Evolutionary conservation across 2,329 filamentous ascomycete genomes (phyloP), one percentile per base, ranked within the genome.

Genomic region (Fusarium graminum): DNA sequence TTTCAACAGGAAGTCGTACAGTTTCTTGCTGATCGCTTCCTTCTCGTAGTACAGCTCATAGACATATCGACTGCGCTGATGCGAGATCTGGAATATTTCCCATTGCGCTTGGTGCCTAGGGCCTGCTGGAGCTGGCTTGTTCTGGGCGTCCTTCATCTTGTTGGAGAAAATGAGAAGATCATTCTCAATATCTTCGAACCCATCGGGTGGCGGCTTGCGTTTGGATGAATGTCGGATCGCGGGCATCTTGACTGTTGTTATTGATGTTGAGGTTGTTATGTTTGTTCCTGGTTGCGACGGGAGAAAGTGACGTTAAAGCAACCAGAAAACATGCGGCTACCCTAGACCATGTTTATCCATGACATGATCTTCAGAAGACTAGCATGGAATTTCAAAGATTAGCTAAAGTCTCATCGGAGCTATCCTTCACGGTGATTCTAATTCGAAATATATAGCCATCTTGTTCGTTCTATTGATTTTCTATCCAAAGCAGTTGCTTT

Each of bases 41-140:
- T 97, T 97, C 79, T 96, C 91, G 80, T 98, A 99, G 82, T 97
- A 98, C 45, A 99, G 85, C 76, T 98, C 95, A 82, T 97, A 99
- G 67, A 99, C 90, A 80, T 99, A 99, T 75, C 93, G 89, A 64
- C 82, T 90, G 82, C 94, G 89, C 80, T 97, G 93, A 80, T 99
- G 95, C 25, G 90, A 90, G 76, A 99, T 97, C 78, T 98, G 94
- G 76, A 99, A 98, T 69, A 99, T 93, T 63, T 95, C 94, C 95
- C 95, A 99, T 67, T 94, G 87, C 70, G 92, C 92, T 80, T 98
- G 93, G 76, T 97, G 91, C 77, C 94, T 94, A 3, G 87, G 86
- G 0, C 88, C 92, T 85, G 86, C 93, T 86, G 81, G 92, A 77
- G 81, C 92, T 80, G 93, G 90, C 45, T 93, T 91, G 79, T 96